These are phyloP conservation scores for Naganishia vaughanmartiniae DNA, from an alignment of 768 basidiomycete species.

Conservation along the genomic window DNA sequence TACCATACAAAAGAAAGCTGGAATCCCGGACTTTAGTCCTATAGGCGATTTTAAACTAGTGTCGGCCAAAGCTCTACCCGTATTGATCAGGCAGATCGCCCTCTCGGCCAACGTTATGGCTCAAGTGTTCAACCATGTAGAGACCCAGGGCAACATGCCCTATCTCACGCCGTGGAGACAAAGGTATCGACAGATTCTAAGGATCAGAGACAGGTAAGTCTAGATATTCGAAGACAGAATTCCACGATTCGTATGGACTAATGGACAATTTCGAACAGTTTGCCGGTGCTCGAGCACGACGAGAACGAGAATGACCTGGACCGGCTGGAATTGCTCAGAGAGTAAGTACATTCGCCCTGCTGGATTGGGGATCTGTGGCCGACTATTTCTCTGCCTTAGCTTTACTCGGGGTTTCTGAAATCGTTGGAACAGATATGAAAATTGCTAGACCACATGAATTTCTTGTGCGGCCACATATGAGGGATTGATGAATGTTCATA, in stretches of 20 bases:
- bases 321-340: slow-evolving; percentile 14
- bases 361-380: not conserved
- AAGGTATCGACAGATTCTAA: slow-evolving; percentile 73
- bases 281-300: slow-evolving; percentile 1
- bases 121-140: slow-evolving; percentile 72
- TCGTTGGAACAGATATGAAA: not conserved
- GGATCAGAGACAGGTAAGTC: slow-evolving; percentile 52
- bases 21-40: slow-evolving; percentile 92
- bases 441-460: not conserved
- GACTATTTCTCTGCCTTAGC: slow-evolving; percentile 6
- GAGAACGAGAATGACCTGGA: slow-evolving; percentile 20
- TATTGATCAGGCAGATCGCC: slow-evolving; percentile 83
- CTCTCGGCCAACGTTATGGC: slow-evolving; percentile 87
- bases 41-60: slow-evolving; percentile 92
- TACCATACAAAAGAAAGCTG: slow-evolving; percentile 77
- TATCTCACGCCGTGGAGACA: slow-evolving; percentile 85
- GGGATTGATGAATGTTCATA: not conserved
- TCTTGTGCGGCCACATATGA: not conserved
- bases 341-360: slow-evolving; percentile 14
- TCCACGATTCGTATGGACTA: not conserved
- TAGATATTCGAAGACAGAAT: not conserved
- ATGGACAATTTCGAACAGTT: not conserved
- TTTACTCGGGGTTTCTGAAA: slow-evolving; percentile 22
- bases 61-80: slow-evolving; percentile 77
- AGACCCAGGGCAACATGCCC: slow-evolving; percentile 67